phyloP scores from a whole-genome alignment of 2,329 filamentous ascomycete species.

The Colletotrichum scovillei region DNA sequence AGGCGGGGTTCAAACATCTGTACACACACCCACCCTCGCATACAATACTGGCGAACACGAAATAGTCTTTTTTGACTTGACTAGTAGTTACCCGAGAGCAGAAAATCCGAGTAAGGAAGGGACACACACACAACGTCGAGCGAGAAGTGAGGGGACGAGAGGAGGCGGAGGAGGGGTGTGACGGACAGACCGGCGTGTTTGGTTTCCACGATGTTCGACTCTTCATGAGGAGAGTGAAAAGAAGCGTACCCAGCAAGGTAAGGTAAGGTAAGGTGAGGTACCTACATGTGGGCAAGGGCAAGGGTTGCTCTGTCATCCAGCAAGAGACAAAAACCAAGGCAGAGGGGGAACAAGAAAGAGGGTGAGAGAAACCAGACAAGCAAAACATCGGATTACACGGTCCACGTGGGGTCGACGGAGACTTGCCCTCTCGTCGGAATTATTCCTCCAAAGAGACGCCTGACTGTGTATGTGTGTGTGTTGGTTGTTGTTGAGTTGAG shows the following conservation, averaged over 20 bases:
- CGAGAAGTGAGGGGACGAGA: neutral
- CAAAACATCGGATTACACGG: conserved; percentile 8
- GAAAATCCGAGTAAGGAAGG: neutral
- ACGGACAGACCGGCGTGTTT: neutral
- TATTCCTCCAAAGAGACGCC: neutral
- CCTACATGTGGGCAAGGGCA: neutral
- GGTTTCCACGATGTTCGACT: neutral
- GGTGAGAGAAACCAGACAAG: neutral
- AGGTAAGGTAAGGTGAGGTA: no score
- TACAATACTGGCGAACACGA: neutral
- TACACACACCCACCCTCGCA: neutral
- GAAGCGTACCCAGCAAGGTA: no score
- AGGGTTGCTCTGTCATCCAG: neutral
- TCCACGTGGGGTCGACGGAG: neutral
- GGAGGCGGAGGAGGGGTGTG: neutral
- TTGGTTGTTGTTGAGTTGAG: neutral
- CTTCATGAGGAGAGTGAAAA: neutral
- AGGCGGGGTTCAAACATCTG: neutral
- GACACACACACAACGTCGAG: neutral
- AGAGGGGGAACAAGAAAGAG: neutral
- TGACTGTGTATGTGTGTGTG: neutral
- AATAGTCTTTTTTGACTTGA: neutral
- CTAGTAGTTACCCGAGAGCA: neutral
- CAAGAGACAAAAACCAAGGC: neutral
- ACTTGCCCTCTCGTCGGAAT: neutral